Evolutionary conservation across 495 filamentous ascomycete genomes (phyloP).

Genomic region (Penicillium nucicola): DNA sequence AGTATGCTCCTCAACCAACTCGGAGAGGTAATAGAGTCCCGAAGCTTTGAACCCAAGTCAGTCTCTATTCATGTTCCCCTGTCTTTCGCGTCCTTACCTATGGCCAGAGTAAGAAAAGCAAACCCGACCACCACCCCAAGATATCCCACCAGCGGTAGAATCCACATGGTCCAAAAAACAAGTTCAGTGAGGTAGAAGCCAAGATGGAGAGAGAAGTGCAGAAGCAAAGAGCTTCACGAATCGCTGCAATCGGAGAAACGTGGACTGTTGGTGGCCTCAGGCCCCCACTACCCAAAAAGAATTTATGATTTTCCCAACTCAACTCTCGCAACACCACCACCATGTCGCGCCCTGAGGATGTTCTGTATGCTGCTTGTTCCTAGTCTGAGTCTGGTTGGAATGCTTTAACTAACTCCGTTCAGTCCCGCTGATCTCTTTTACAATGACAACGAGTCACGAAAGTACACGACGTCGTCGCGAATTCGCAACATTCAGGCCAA

Average conservation of each 20-base stretch:
- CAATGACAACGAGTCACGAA: conserved; percentile 88
- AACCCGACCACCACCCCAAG: conserved; percentile 85
- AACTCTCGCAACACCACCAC: conserved; percentile 22
- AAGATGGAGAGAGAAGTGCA: background rate
- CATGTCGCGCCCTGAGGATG: conserved; percentile 97
- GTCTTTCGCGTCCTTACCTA: conserved; percentile 57
- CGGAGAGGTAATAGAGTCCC: conserved; percentile 96
- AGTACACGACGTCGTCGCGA: conserved; percentile 96
- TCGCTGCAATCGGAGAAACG: conserved; percentile 5
- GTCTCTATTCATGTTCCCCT: conserved; percentile 4
- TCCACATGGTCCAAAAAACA: conserved; percentile 65
- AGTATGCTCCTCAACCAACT: conserved; percentile 96
- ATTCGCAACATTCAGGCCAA: conserved; percentile 91
- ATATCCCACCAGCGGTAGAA: conserved; percentile 86
- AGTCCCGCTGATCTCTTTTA: conserved; percentile 96
- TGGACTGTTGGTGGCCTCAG: conserved; percentile 29
- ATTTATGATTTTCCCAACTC: conserved; percentile 5
- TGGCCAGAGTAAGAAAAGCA: conserved; percentile 86
- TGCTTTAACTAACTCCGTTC: conserved; percentile 1
- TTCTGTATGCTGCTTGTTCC: conserved; percentile 55
- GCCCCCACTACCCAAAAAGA: conserved; percentile 17
- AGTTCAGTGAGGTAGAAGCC: background rate
- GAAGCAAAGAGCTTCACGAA: background rate
- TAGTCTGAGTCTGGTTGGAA: too few relatives aligned
- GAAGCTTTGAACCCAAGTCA: conserved; percentile 58